Percentiles rank a stretch among this genome's conserved stretches.
phyloP scores from a whole-genome alignment of 140 eudicot species.

The Flaveria floridana region DNA sequence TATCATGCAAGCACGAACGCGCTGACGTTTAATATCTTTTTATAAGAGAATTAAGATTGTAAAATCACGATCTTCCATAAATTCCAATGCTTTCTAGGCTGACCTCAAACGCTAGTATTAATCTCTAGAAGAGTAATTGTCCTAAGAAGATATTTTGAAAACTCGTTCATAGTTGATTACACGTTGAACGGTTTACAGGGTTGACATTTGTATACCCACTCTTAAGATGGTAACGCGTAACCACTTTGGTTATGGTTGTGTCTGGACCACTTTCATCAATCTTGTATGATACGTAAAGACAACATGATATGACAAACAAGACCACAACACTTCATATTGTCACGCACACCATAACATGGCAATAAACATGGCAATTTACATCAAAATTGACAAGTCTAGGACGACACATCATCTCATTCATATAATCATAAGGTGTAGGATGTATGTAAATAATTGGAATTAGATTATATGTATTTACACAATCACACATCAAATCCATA shows the following conservation, averaged over 20 bases:
- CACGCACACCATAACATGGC: slow-evolving; percentile 3
- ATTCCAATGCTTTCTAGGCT: neutral
- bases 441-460: neutral
- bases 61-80: neutral
- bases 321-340: slow-evolving; percentile 2
- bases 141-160: neutral
- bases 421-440: neutral
- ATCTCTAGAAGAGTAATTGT: neutral
- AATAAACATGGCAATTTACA: slow-evolving; percentile 22
- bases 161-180: neutral
- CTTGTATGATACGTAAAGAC: neutral
- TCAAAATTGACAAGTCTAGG: neutral
- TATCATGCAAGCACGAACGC: neutral
- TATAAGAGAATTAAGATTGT: neutral
- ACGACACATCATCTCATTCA: neutral
- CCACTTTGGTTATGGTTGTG: neutral
- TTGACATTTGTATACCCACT: neutral
- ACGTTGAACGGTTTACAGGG: neutral
- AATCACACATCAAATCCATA: neutral
- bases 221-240: neutral
- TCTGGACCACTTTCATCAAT: slow-evolving; percentile 14
- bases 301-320: slow-evolving; percentile 3
- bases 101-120: neutral
- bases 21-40: neutral
- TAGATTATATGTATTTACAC: neutral